Evolutionary conservation across 2,329 filamentous ascomycete species (phyloP).

Genomic region (Kalmusia sp.): DNA sequence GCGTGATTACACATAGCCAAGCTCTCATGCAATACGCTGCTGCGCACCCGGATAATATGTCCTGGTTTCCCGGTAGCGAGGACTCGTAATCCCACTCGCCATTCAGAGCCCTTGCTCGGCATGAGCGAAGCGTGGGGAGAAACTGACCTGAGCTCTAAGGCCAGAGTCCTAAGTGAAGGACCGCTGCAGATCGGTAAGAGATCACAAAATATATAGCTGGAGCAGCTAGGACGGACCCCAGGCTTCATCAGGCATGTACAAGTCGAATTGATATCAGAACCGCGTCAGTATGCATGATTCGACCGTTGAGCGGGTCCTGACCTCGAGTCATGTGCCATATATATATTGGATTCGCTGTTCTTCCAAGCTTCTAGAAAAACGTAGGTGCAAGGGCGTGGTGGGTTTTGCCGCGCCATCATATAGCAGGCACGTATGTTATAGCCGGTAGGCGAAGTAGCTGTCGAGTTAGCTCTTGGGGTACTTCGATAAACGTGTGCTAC

Average conservation of each 20-base stretch:
- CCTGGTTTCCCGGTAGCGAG: conserved; percentile 8
- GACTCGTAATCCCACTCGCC: not conserved
- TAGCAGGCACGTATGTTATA: not conserved
- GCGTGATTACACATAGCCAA: not conserved
- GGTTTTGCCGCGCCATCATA: not conserved
- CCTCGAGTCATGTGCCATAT: conserved; percentile 2
- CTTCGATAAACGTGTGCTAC: not conserved
- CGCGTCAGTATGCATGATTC: not conserved
- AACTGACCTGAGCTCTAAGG: not conserved
- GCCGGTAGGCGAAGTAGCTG: not conserved
- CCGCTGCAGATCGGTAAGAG: not conserved
- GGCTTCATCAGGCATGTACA: conserved; percentile 2
- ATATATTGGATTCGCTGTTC: not conserved
- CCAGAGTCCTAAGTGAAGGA: not conserved
- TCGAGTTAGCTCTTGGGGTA: not conserved
- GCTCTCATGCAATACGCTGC: not conserved
- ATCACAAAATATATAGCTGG: not conserved
- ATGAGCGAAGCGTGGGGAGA: not conserved
- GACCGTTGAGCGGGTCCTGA: not conserved
- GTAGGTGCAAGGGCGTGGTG: not conserved
- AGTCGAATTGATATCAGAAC: not conserved
- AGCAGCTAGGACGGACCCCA: not conserved
- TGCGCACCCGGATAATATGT: conserved; percentile 3
- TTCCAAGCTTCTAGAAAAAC: conserved; percentile 1
- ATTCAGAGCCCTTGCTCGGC: not conserved